phyloP scores from a whole-genome alignment of 2,329 filamentous ascomycete genomes.

The Aspergillus clavatus region DNA sequence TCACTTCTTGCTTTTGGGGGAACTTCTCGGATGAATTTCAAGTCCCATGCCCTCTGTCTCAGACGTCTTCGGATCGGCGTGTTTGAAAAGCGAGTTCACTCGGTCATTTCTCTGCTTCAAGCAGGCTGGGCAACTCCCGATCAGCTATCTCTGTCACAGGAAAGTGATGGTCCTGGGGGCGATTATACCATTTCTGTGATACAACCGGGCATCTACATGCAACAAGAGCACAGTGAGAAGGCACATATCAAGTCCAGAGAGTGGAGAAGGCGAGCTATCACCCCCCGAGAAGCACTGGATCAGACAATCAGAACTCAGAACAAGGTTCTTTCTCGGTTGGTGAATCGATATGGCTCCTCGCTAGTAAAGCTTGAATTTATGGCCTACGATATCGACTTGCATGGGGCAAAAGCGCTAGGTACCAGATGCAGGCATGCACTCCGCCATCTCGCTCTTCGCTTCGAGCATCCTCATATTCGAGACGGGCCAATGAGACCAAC shows the following conservation, averaged over 20 bases:
- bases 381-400: constrained; percentile 27
- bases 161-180: constrained; percentile 3
- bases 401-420: constrained; percentile 25
- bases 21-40: constrained; percentile 26
- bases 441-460: constrained; percentile 31
- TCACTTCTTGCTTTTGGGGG: constrained; percentile 29
- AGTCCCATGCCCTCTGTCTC: constrained; percentile 26
- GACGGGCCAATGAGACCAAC: constrained; percentile 25
- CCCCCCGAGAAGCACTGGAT: constrained; percentile 8
- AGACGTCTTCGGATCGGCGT: constrained; percentile 29
- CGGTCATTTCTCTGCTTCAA: constrained; percentile 28
- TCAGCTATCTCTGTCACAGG: constrained; percentile 7
- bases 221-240: not conserved
- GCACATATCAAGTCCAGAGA: constrained; percentile 1
- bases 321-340: constrained; percentile 18
- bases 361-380: constrained; percentile 28
- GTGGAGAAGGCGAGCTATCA: constrained; percentile 1
- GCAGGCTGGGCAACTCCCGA: constrained; percentile 21
- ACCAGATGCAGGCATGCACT: constrained; percentile 20
- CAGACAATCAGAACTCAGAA: constrained; percentile 25
- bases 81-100: constrained; percentile 30
- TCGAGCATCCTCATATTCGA: constrained; percentile 32
- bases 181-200: constrained; percentile 16
- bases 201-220: constrained; percentile 5
- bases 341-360: constrained; percentile 23